Base-by-base conservation (phyloP, 2,329 filamentous ascomycete genomes). In the Diplodia scrobiculata region DNA sequence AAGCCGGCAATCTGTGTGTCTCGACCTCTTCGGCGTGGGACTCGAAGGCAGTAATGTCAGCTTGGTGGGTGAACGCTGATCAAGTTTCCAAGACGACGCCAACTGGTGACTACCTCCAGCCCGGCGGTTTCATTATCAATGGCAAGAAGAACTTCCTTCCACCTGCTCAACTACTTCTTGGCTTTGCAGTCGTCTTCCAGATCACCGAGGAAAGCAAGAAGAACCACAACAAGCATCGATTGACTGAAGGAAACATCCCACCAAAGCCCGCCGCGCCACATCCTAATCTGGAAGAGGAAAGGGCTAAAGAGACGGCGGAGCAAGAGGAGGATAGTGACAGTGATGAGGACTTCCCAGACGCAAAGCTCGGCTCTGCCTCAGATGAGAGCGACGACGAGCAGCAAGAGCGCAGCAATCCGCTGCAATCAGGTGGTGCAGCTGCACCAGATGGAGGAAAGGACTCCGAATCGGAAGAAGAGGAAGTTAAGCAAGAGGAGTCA, bases 11-110 rank as follows among this genome's bases (percentile, higher is more conserved):
- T 52, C 80, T 97, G 34, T 88, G 90, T 0, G 90, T 99, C 5
- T 91, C 91, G 68, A 90, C 91, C 9, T 97, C 92, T 0, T 89
- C 84, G 66, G 95, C 94, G 0, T 99, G 95, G 95, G 95, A 98
- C 68, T 94, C 91, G 1, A 99, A 99, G 77, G 94, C 94, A 9
- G 87, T 92, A 17, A 96, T 98, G 91, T 89, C 91, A 19, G 93
- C 94, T 9, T 99, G 91, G 89, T 99, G 95, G 95, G 94, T 96
- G 0, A 88, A 89, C 68, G 89, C 91, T 1, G 89, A 94, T 64
- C 93, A 98, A 76, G 91, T 99, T 0, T 92, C 91, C 10, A 98
- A 98, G 79, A 91, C 87, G 38, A 89, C 90, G 0, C 84, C 88
- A 0, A 87, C 86, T 0, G 94, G 94, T 27, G 93, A 96, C 70